A percentile compares a stretch with the other conserved stretches of the same genome.
Evolutionary conservation across 176 grass and related monocot species (phyloP).

Genomic region (Miscanthus lutarioriparius): DNA sequence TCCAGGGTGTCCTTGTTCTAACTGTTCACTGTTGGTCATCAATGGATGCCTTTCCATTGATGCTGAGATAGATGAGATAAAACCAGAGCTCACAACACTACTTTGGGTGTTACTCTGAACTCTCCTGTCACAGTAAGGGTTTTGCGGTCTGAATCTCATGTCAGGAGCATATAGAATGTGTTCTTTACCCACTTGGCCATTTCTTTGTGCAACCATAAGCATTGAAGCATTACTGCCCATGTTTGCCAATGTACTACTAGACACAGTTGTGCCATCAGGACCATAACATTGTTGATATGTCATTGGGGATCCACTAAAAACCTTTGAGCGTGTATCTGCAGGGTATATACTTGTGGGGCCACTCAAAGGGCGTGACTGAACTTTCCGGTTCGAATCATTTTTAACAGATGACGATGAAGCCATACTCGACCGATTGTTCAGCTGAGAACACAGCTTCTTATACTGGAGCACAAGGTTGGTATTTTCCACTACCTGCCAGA

Average conservation of each 20-base stretch:
- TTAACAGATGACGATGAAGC: conserved; percentile 49
- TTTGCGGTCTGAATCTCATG: conserved; percentile 37
- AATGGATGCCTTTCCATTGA: conserved; percentile 50
- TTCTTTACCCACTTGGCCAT: conserved; percentile 40
- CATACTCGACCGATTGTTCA: conserved; percentile 51
- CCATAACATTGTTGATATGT: conserved; percentile 45
- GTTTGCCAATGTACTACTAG: conserved; percentile 44
- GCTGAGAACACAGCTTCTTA: conserved; percentile 63
- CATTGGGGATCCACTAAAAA: conserved; percentile 31
- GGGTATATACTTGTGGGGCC: conserved; percentile 27
- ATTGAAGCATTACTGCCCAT: conserved; percentile 40
- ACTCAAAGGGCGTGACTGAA: conserved; percentile 38
- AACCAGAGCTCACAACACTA: conserved; percentile 42
- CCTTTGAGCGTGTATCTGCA: conserved; percentile 35
- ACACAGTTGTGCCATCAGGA: conserved; percentile 22
- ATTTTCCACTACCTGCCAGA: conserved; percentile 74
- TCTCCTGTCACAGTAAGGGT: conserved; percentile 35
- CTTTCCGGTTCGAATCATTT: conserved; percentile 42
- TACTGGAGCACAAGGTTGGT: conserved; percentile 52
- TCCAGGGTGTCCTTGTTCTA: conserved; percentile 41
- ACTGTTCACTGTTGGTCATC: conserved; percentile 25
- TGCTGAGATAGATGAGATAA: conserved; percentile 49
- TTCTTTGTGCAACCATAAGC: conserved; percentile 37
- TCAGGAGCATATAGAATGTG: conserved; percentile 45
- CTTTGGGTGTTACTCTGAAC: conserved; percentile 37